phyloP scores from a whole-genome alignment of 2,329 filamentous ascomycete species.

The Colletotrichum sp. region DNA sequence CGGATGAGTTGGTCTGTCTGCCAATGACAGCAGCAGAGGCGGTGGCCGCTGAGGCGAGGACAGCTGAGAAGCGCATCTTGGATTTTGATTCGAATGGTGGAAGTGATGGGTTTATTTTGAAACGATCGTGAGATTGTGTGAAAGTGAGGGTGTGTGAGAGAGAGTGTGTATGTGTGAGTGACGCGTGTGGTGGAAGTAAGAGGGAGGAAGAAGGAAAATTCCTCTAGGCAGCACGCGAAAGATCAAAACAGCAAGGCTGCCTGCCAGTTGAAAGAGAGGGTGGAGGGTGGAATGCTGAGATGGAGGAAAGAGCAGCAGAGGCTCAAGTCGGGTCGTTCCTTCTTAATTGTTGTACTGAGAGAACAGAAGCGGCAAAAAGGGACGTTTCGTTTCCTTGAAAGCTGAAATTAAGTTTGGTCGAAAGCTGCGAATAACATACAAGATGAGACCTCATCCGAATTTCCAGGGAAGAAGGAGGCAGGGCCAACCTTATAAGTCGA shows the following conservation, averaged over 20 bases:
- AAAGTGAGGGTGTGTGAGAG: neutral
- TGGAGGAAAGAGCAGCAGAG: neutral
- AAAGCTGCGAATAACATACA: neutral
- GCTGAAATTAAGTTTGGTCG: neutral
- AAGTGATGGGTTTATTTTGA: neutral
- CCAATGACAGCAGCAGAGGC: slow-evolving; percentile 11
- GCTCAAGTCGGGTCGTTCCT: neutral
- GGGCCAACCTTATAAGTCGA: slow-evolving; percentile 19
- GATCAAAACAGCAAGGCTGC: neutral
- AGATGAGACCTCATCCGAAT: slow-evolving; percentile 3
- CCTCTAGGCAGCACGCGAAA: neutral
- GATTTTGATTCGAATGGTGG: neutral
- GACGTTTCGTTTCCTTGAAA: neutral
- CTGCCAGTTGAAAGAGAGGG: neutral
- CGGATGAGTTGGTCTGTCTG: neutral
- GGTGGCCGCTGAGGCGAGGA: slow-evolving; percentile 1
- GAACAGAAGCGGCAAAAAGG: neutral
- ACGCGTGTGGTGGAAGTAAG: neutral
- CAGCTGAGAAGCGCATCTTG: slow-evolving; percentile 7
- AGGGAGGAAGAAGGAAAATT: neutral
- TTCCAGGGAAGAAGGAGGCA: neutral
- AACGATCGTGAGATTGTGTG: neutral
- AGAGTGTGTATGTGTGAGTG: neutral
- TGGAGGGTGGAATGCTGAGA: neutral
- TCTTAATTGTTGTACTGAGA: neutral